Base-by-base conservation (phyloP, 768 basidiomycete genomes). In the Clavulina sp. region DNA sequence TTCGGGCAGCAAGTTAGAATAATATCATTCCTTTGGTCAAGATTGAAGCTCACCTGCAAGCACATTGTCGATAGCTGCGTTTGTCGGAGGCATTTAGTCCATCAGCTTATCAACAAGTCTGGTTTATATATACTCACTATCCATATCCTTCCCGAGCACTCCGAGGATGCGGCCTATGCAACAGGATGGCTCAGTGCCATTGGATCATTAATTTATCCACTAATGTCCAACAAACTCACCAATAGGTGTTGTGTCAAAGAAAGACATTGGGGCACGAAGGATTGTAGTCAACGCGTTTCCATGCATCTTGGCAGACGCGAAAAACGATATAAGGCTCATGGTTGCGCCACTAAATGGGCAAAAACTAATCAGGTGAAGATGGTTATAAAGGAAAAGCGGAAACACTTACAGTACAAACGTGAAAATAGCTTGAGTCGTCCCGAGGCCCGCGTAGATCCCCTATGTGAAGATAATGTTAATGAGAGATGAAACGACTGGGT, bases 261-360 rank as follows among this genome's bases (percentile, higher is more conserved):
- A 84, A 1, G 75, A 70, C 77, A 81, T 83, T 0, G 81, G 81
- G 0, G 82, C 81, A 60, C 74, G 71, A 59, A 81, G 77, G 24
- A 81, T 70, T 49, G 75, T 73, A 24, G 63, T 62, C 24, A 80
- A 67, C 0, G 78, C 73, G 41, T 68, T 61, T 47, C 72, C 68
- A 59, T 85, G 81, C 2, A 85, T 64, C 54, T 76, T 78, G 53
- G 69, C 69, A 1, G 80, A 80, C 3, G 77, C 78, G 4, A 50
- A 52, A 21, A 4, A 40, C 21, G 7, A 19, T 7, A 36, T 21
- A 4, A 5, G 24, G 4, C 24, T 3, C n/a, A n/a, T 33, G 6
- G 7, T 28, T 9, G 31, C 48, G 16, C 26, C 26, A 1, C 48
- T 36, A 36, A 9, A n/a, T n/a, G n/a, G n/a, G n/a, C n/a, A n/a